Evolutionary conservation across 352 stramenopile species (phyloP).

Genomic region (Phytophthora agathidicida): DNA sequence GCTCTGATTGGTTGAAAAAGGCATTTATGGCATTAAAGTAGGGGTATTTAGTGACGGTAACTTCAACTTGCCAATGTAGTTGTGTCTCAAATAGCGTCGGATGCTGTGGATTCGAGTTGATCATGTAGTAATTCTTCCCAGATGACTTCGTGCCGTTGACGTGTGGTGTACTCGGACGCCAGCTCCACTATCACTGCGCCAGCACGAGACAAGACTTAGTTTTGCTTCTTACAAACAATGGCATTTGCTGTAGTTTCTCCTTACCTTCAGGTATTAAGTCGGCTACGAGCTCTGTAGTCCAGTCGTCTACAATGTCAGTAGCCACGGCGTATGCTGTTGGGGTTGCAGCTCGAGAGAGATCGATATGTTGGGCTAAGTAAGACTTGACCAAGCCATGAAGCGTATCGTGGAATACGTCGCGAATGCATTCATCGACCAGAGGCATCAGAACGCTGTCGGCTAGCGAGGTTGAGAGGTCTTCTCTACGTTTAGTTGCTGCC

Average conservation of each 20-base stretch:
- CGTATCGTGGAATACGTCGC: slow-evolving; percentile 38
- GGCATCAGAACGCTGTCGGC: slow-evolving; percentile 10
- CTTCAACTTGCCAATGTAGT: not conserved
- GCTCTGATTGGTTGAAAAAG: not conserved
- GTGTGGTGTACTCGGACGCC: slow-evolving; percentile 21
- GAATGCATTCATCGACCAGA: slow-evolving; percentile 32
- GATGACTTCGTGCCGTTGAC: slow-evolving; percentile 1
- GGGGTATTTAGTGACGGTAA: too few relatives aligned
- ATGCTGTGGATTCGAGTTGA: slow-evolving; percentile 12
- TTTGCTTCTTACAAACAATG: too few relatives aligned
- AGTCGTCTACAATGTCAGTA: slow-evolving; percentile 43
- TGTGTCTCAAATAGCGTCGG: not conserved
- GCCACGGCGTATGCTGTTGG: slow-evolving; percentile 23
- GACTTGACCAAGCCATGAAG: slow-evolving; percentile 45
- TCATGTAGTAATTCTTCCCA: slow-evolving; percentile 15
- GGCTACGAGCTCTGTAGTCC: slow-evolving; percentile 33
- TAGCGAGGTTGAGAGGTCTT: slow-evolving; percentile 25
- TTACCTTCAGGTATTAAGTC: slow-evolving; percentile 49
- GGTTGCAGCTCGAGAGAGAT: slow-evolving; percentile 40
- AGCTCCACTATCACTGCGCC: slow-evolving; percentile 38
- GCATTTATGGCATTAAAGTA: too few relatives aligned
- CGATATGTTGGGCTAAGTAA: slow-evolving; percentile 36
- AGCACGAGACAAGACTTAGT: not conserved
- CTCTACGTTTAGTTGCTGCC: slow-evolving; percentile 15
- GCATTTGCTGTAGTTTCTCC: not conserved